Evolutionary conservation across 129 eudicot species (phyloP).

Genomic region (Calendula officinalis): DNA sequence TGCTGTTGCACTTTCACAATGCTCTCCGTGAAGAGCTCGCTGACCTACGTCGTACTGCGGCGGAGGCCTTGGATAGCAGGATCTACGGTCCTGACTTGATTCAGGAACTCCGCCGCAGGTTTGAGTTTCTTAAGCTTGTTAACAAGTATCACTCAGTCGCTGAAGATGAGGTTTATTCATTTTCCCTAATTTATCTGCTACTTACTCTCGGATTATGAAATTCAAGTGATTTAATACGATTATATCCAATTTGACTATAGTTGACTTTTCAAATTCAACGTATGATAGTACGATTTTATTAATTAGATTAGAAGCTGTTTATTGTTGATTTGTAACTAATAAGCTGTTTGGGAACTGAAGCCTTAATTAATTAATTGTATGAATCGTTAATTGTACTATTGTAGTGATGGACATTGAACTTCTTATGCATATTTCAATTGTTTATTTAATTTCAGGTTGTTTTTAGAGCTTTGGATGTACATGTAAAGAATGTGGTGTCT

Average conservation of each 20-base stretch:
- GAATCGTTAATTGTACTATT: too few relatives aligned
- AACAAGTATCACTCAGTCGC: constrained; percentile 72
- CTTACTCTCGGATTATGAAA: background rate
- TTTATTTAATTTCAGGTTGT: constrained; percentile 56
- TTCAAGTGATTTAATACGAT: too few relatives aligned
- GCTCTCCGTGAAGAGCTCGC: constrained; percentile 66
- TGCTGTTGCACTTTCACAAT: constrained; percentile 65
- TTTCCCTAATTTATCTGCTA: background rate
- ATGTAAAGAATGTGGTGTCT: constrained; percentile 69
- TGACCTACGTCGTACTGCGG: constrained; percentile 46
- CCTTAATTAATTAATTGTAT: too few relatives aligned
- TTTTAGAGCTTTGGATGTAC: constrained; percentile 77
- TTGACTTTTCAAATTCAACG: too few relatives aligned
- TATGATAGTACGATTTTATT: too few relatives aligned
- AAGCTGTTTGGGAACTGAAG: too few relatives aligned
- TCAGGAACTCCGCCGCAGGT: constrained; percentile 48
- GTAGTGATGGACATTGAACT: too few relatives aligned
- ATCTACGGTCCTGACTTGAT: constrained; percentile 26
- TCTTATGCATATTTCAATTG: too few relatives aligned
- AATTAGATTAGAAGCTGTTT: too few relatives aligned
- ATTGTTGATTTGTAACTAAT: too few relatives aligned
- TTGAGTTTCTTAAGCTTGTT: constrained; percentile 73
- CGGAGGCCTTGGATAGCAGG: constrained; percentile 44
- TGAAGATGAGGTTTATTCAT: constrained; percentile 79
- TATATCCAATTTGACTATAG: too few relatives aligned